Base-by-base conservation (phyloP, 208 protist species). In the Trypanosoma grayi region DNA sequence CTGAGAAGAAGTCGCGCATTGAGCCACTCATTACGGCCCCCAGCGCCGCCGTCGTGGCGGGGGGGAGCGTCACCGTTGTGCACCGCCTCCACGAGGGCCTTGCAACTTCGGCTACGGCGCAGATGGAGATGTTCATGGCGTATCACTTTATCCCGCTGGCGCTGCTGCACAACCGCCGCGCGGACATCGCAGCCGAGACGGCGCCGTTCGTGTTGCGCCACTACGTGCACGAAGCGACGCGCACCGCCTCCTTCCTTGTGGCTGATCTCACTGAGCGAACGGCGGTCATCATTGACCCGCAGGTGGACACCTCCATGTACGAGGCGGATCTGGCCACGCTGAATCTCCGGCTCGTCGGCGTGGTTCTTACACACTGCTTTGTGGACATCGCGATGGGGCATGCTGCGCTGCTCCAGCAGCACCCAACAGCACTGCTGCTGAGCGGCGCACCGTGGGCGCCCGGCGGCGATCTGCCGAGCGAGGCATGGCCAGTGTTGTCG, bases 331-430 rank as follows among this genome's bases (percentile, higher is more conserved):
- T 91, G 10, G 18, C 43, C 5, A 14, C 22, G 11, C 43, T 94
- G 16, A 40, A 65, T 8, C 57, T 83, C 36, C 50, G 25, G 9
- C 58, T 91, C 14, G 27, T 47, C 6, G 57, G 54, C 24, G 54
- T 91, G 36, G 52, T 90, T 37, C 69, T 91, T 28, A 91, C 87
- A 18, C 83, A 90, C 60, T 84, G 73, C 69, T 88, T 79, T 59
- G 75, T 89, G 1, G 87, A 93, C 54, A 60, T 83, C 36, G 68
- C 63, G 9, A 47, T 81, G 18, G 81, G 81, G 13, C 66, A 84
- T 13, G n/a, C 33, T 4, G 54, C 64, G 33, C 68, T 94, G 22
- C 11, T 56, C 4, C n/a, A 16, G 5, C 27, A 10, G 24, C 63
- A 79, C 51, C 75, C 79, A 14, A 22, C 8, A 1, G 59, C 48